phyloP scores from a whole-genome alignment of 768 basidiomycete species.

The Harrya chromipes region DNA sequence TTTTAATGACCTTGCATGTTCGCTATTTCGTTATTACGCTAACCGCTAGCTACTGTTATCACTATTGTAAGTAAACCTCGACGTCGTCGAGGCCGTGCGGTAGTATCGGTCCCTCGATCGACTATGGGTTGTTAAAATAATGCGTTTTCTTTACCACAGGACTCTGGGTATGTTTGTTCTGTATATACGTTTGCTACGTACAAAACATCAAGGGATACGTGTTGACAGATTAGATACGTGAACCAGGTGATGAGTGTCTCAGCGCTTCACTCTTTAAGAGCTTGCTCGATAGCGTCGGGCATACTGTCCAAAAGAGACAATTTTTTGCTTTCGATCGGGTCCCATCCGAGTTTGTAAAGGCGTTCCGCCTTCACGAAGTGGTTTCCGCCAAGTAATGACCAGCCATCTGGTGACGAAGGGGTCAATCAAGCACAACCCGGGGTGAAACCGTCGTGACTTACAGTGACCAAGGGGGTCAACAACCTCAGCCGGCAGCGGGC shows the following conservation, averaged over 20 bases:
- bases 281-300: conserved; percentile 29
- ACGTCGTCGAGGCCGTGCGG: neutral
- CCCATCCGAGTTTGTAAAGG: conserved; percentile 40
- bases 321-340: conserved; percentile 28
- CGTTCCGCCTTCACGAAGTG: conserved; percentile 34
- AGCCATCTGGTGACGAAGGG: conserved; percentile 30
- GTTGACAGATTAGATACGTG: neutral
- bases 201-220: conserved; percentile 2
- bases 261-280: conserved; percentile 6
- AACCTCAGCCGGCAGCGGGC: conserved; percentile 32
- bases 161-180: conserved; percentile 2
- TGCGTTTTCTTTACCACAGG: neutral
- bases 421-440: neutral
- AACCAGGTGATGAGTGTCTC: neutral
- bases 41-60: conserved; percentile 2
- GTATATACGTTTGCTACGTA: conserved; percentile 1
- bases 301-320: conserved; percentile 27
- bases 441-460: conserved; percentile 20
- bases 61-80: conserved; percentile 5
- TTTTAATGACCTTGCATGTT: neutral
- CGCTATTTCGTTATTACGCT: conserved; percentile 16
- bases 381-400: conserved; percentile 41
- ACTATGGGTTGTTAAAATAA: no score
- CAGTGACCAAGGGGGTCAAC: conserved; percentile 38
- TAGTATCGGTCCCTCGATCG: neutral